These are phyloP conservation scores for Aspergillus sojae DNA, from an alignment of 2,329 filamentous ascomycete genomes.

Conservation along the genomic window DNA sequence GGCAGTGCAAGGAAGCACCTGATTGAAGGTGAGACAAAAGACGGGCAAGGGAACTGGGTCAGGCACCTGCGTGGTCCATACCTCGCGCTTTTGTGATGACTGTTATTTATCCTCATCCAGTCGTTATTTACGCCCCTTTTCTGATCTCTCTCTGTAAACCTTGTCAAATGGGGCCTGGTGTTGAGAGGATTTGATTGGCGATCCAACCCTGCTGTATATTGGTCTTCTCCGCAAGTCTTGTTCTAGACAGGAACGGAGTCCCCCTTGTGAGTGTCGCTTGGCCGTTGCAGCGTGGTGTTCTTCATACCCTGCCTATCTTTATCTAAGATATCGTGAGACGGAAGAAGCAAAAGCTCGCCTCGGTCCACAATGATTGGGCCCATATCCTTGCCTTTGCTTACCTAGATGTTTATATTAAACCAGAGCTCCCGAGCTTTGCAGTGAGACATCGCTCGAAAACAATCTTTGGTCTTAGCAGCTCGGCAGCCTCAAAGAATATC, in stretches of 20 bases:
- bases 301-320: slow-evolving; percentile 14
- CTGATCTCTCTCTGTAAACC: slow-evolving; percentile 20
- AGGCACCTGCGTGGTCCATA: slow-evolving; percentile 18
- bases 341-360: slow-evolving; percentile 23
- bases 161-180: slow-evolving; percentile 16
- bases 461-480: neutral
- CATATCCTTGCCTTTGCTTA: slow-evolving; percentile 15
- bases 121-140: slow-evolving; percentile 14
- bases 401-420: slow-evolving; percentile 13
- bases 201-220: slow-evolving; percentile 9
- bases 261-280: slow-evolving; percentile 11
- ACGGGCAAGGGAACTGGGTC: slow-evolving; percentile 16
- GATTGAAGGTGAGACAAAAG: slow-evolving; percentile 9
- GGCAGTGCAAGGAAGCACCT: slow-evolving; percentile 2
- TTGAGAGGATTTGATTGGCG: slow-evolving; percentile 14
- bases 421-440: slow-evolving; percentile 5
- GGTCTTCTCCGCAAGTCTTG: slow-evolving; percentile 15
- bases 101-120: slow-evolving; percentile 19
- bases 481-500: neutral
- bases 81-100: slow-evolving; percentile 11
- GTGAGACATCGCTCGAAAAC: slow-evolving; percentile 4
- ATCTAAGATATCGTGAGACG: slow-evolving; percentile 13
- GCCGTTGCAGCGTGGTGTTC: slow-evolving; percentile 17
- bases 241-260: slow-evolving; percentile 19
- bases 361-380: slow-evolving; percentile 15